phyloP scores from a whole-genome alignment of 805 yeast genomes.

The Wickerhamiella spandovensis region DNA sequence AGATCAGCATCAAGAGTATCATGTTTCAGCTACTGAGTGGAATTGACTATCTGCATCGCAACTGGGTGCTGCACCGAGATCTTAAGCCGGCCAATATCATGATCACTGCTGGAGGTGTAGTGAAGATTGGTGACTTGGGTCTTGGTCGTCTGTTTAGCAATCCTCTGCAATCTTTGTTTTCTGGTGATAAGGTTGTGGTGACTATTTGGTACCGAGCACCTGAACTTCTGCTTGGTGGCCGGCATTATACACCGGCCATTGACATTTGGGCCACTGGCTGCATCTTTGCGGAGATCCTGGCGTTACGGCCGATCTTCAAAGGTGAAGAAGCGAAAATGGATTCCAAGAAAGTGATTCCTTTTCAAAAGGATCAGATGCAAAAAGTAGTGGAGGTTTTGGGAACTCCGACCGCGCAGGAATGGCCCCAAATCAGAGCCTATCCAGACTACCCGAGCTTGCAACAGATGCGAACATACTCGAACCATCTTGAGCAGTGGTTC shows the following conservation, averaged over 20 bases:
- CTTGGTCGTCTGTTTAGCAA: slow-evolving; percentile 78
- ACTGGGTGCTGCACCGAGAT: slow-evolving; percentile 94
- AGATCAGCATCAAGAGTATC: slow-evolving; percentile 60
- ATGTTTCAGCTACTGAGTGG: slow-evolving; percentile 91
- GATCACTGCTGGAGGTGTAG: slow-evolving; percentile 83
- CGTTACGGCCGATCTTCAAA: slow-evolving; percentile 84
- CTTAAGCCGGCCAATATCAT: slow-evolving; percentile 95
- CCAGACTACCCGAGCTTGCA: slow-evolving; percentile 70
- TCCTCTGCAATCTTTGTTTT: slow-evolving; percentile 71
- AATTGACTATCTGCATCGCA: slow-evolving; percentile 79
- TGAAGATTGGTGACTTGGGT: slow-evolving; percentile 92
- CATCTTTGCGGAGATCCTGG: slow-evolving; percentile 78
- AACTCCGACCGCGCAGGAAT: slow-evolving; percentile 59
- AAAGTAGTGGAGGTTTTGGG: slow-evolving; percentile 91
- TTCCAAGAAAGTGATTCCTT: slow-evolving; percentile 82
- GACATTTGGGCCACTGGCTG: slow-evolving; percentile 96
- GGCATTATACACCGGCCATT: slow-evolving; percentile 86
- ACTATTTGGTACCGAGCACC: slow-evolving; percentile 97
- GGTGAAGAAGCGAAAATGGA: slow-evolving; percentile 98
- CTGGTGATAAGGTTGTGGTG: slow-evolving; percentile 92
- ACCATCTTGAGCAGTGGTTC: slow-evolving; percentile 74
- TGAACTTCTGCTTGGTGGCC: slow-evolving; percentile 74
- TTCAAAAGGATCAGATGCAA: slow-evolving; percentile 83
- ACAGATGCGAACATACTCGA: slow-evolving; percentile 45
- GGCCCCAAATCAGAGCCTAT: slow-evolving; percentile 69